Evolutionary conservation across 495 filamentous ascomycete species (phyloP), one percentile per base, ranked within the genome.

Genomic region (Lasiosphaeris hirsuta): DNA sequence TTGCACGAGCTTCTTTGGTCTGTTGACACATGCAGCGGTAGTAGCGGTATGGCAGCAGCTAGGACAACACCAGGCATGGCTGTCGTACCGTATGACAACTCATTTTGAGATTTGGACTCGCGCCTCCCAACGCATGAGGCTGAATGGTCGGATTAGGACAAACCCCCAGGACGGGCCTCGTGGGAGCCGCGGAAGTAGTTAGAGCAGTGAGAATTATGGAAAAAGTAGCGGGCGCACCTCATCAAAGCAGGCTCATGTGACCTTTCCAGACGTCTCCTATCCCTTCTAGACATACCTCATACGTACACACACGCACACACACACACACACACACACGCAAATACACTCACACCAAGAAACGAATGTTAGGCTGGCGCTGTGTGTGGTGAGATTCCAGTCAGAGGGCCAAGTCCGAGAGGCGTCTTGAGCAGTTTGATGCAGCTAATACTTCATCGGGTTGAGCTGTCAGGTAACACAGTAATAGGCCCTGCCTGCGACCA

Each of bases 381-480:
- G 23, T 30, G 23, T 30, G 23, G 23, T 30, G 9, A 49, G 46
- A n/a, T 49, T 49, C 23, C 8, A 30, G 23, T 30, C 23, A 30
- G 23, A 30, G 23, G 23, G 23, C 23, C 23, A 30, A 30, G 23
- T 30, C 23, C 23, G 23, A 30, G 23, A 5, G 2, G 2, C 23
- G 23, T 30, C 23, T 30, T 30, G 23, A 30, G 2, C 23, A 30
- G 23, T 5, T 30, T 30, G 23, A 30, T 40, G 35, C 49, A 51
- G 49, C 35, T 15, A 40, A 10, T 17, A 36, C 23, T 34, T 42
- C 18, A 13, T 19, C 17, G 10, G n/a, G 36, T 23, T 56, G 58
- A 61, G 39, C 46, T 61, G 58, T 61, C 58, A 56, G 58, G 58
- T 61, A 45, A 36, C 58, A 61, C 58, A 41, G n/a, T 13, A 14